Base-by-base conservation (phyloP, 257 asterid genomes). In the Plectranthus barbatus region DNA sequence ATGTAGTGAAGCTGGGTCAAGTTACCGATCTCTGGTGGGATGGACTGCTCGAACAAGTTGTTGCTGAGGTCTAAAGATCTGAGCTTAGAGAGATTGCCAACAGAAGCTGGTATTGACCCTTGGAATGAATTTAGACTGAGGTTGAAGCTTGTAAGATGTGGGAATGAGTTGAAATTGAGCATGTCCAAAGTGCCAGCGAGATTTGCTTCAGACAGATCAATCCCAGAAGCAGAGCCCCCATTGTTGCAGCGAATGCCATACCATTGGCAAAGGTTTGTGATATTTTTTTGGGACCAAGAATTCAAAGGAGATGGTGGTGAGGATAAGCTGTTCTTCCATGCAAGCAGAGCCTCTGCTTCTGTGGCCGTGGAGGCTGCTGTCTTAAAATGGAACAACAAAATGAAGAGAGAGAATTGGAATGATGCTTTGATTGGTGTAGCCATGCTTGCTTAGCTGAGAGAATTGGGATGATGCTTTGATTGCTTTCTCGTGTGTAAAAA, bases 61-160 rank as follows among this genome's bases (percentile, higher is more conserved):
- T 59, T 75, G 74, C 97, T 77, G 29, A 90, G 60, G 83, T 90
- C 97, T 79, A 87, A 60, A 73, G 55, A 74, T n/a, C 66, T 66
- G 49, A 90, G 79, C 69, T 56, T 69, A 56, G 82, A 66, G 62
- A 78, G 72, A 54, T 54, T 77, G 14, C 88, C 95, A 56, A 90
- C 83, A 41, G 74, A 19, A 23, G 87, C 41, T 2, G 95, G 97
- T 50, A 90, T 80, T 4, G 79, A 64, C 56, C 97, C 90, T 1
- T 7, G n/a, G n/a, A n/a, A n/a, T n/a, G n/a, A n/a, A n/a, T n/a
- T n/a, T n/a, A n/a, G n/a, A n/a, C n/a, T n/a, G n/a, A n/a, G n/a
- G n/a, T n/a, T n/a, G n/a, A n/a, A 66, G 14, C 15, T 49, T 0
- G 65, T 55, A 46, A 87, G 79, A 56, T 71, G 71, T 15, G 79